Conservation (phyloP, 148 eudicot species). For the Fallopia convolvulus region DNA sequence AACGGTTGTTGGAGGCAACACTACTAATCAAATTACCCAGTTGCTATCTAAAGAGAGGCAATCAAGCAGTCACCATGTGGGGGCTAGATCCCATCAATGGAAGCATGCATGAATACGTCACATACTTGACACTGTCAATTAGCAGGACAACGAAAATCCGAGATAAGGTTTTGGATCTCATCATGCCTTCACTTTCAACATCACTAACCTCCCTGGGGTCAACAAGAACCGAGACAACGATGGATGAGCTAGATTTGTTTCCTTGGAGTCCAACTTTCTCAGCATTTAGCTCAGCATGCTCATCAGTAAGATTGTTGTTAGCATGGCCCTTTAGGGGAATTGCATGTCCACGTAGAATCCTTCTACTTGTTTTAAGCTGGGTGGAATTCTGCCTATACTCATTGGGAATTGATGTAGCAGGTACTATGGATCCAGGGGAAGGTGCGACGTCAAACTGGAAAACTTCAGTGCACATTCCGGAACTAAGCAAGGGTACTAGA, state of each 20-base stretch:
- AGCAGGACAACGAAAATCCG: slow-evolving; percentile 90
- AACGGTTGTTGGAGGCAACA: not conserved
- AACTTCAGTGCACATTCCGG: slow-evolving; percentile 95
- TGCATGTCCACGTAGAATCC: slow-evolving; percentile 60
- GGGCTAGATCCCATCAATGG: slow-evolving; percentile 64
- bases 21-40: not conserved
- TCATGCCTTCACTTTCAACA: slow-evolving; percentile 48
- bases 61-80: slow-evolving; percentile 59
- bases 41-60: not conserved
- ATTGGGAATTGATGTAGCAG: slow-evolving; percentile 38
- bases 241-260: slow-evolving; percentile 49
- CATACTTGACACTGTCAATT: slow-evolving; percentile 91
- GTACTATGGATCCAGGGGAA: slow-evolving; percentile 69
- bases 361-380: slow-evolving; percentile 46
- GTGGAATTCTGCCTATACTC: slow-evolving; percentile 46
- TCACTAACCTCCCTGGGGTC: slow-evolving; percentile 89
- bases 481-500: slow-evolving; percentile 83
- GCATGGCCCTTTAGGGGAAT: slow-evolving; percentile 44
- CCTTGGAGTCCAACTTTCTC: slow-evolving; percentile 38
- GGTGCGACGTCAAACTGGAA: slow-evolving; percentile 86
- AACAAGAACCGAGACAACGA: slow-evolving; percentile 90
- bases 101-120: slow-evolving; percentile 93
- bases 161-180: slow-evolving; percentile 66
- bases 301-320: slow-evolving; percentile 45
- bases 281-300: slow-evolving; percentile 25